phyloP scores from a whole-genome alignment of 2,329 filamentous ascomycete genomes.

The Ceratocystis alfenasii region DNA sequence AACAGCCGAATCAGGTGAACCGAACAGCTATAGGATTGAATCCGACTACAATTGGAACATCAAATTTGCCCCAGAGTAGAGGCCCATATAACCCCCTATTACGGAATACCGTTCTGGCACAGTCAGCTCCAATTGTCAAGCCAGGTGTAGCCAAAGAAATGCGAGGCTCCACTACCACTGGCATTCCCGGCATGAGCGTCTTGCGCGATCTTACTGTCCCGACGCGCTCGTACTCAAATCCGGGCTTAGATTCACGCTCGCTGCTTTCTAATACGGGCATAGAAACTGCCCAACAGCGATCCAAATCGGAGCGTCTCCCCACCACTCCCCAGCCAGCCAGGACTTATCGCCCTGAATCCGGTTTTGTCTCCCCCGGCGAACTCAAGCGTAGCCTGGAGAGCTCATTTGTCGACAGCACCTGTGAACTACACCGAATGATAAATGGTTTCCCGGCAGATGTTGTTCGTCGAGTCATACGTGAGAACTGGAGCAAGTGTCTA shows the following conservation, averaged over 20 bases:
- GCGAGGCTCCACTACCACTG: too few relatives aligned
- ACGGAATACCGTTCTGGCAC: background rate
- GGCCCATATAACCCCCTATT: background rate
- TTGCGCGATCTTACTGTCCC: too few relatives aligned
- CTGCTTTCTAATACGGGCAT: too few relatives aligned
- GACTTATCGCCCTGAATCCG: background rate
- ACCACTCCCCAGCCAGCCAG: background rate
- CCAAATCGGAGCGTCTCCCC: background rate
- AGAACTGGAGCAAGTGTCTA: conserved; percentile 36
- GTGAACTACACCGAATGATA: conserved; percentile 25
- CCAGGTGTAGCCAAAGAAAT: too few relatives aligned
- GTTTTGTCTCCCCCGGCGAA: background rate
- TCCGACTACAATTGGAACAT: background rate
- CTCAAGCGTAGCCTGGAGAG: background rate
- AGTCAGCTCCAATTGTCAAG: too few relatives aligned
- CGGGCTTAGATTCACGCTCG: too few relatives aligned
- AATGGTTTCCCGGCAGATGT: conserved; percentile 32
- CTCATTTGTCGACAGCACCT: conserved; percentile 8
- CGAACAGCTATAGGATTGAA: background rate
- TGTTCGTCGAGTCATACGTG: conserved; percentile 34
- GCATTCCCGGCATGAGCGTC: too few relatives aligned
- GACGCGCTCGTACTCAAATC: too few relatives aligned
- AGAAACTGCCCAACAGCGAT: too few relatives aligned
- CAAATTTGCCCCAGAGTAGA: background rate
- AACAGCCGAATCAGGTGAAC: background rate